These are phyloP conservation scores for Hypoxylon perforatum DNA, from an alignment of 495 filamentous ascomycete species.

Conservation along the genomic window DNA sequence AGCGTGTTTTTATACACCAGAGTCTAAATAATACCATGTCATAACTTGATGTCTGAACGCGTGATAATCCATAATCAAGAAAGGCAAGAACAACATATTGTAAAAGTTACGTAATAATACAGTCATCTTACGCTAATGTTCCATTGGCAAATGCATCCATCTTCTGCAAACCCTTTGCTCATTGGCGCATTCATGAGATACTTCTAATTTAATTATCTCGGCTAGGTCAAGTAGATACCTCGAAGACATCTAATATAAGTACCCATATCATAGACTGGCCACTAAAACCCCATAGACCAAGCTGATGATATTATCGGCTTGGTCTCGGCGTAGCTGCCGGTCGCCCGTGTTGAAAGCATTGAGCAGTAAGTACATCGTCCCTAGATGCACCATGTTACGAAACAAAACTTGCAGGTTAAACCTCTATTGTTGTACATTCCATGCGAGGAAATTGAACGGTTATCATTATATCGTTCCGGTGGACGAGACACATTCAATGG, in stretches of 20 bases:
- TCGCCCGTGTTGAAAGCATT: neutral
- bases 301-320: too few species aligned
- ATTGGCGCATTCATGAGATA: conserved; percentile 10
- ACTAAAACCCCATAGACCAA: too few species aligned
- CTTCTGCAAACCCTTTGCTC: conserved; percentile 10
- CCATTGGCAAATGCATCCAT: conserved; percentile 18
- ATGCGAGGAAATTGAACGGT: conserved; percentile 11
- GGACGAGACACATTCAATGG: conserved; percentile 20
- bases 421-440: neutral
- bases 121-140: conserved; percentile 29
- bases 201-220: neutral
- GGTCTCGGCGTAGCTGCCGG: too few species aligned
- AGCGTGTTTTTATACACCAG: conserved; percentile 1
- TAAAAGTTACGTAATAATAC: conserved; percentile 38
- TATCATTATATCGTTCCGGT: conserved; percentile 23
- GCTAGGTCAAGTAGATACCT: conserved; percentile 2
- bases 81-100: neutral
- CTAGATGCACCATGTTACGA: neutral
- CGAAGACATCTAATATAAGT: neutral
- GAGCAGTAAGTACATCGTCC: conserved; percentile 1
- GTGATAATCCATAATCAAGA: neutral
- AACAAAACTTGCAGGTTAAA: too few species aligned
- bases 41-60: conserved; percentile 1
- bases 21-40: neutral
- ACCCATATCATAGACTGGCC: too few species aligned